Conservation (phyloP, 2,329 filamentous ascomycete species). For the Fusarium sp. region DNA sequence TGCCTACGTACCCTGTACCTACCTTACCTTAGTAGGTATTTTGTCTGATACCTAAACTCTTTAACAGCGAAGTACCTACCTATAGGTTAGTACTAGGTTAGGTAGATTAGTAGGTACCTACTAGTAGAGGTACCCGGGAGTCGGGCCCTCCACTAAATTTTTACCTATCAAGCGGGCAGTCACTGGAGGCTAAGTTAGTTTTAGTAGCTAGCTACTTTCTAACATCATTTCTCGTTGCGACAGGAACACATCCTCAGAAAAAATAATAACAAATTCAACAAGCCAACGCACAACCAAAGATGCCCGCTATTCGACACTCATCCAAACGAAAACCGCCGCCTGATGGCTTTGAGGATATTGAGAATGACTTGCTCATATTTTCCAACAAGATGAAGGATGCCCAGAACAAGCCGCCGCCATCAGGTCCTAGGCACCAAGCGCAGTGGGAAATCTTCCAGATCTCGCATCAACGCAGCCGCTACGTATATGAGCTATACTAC, state of each 20-base stretch:
- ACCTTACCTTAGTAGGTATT: no score
- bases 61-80: background rate
- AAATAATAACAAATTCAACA: background rate
- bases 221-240: background rate
- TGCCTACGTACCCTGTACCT: background rate
- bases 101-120: no score
- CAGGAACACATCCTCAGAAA: background rate
- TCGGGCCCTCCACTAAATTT: background rate
- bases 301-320: constrained; percentile 81
- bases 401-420: constrained; percentile 86
- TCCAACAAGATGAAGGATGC: constrained; percentile 94
- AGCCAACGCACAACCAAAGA: constrained; percentile 45
- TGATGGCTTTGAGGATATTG: constrained; percentile 87
- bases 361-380: constrained; percentile 86
- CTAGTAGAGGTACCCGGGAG: no score
- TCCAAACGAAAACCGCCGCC: constrained; percentile 84
- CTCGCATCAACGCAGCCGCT: constrained; percentile 87
- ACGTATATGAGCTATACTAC: constrained; percentile 98
- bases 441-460: constrained; percentile 99
- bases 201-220: background rate
- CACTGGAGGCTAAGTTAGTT: background rate
- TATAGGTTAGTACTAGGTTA: no score
- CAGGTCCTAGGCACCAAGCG: constrained; percentile 84
- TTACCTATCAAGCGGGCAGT: background rate
- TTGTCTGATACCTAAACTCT: background rate